Base-by-base conservation (phyloP, 192 early-diverging fungal genomes). In the Coemansia sp. region DNA sequence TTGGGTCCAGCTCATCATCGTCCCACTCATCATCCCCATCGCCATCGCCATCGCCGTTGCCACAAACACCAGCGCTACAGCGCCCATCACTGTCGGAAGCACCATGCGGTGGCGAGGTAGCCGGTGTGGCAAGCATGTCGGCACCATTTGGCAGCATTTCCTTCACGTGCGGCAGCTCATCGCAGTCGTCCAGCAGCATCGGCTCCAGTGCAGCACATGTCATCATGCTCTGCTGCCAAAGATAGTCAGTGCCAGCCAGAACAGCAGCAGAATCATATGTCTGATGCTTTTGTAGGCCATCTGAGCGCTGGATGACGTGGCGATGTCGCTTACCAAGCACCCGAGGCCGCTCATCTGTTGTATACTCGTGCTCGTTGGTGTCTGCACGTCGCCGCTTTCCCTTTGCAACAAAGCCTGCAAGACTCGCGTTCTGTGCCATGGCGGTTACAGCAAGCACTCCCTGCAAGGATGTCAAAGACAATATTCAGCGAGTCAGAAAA, bases 91-190 rank as follows among this genome's bases (percentile, higher is more conserved):
- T 49, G 70, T 52, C 52, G 18, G 48, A 64, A 46, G 40, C 42
- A 11, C 55, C 55, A 22, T 52, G 66, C 32, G 65, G 65, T 6
- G 76, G 76, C 41, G 71, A 73, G n/a, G 51, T 62, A 22, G 63
- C 59, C 7, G 76, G 72, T 8, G 71, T 76, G n/a, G 62, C 62
- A 46, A 68, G 41, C 59, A 62, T n/a, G 22, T 5, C 43, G 12
- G 16, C n/a, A 8, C 46, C 16, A 26, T 41, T 39, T 52, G 22
- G 21, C 56, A 36, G 37, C 9, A 37, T 10, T 8, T 36, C 57
- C 21, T 54, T 15, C 13, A 5, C n/a, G 47, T 49, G 47, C 47
- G 16, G 47, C n/a, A 8, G n/a, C 7, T 54, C 22, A 15, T 9
- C 13, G 22, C 15, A 26, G 51, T 54, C 21, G 22, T 54, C 51